phyloP scores from a whole-genome alignment of 78 protist genomes.

The Ministeria vibrans region DNA sequence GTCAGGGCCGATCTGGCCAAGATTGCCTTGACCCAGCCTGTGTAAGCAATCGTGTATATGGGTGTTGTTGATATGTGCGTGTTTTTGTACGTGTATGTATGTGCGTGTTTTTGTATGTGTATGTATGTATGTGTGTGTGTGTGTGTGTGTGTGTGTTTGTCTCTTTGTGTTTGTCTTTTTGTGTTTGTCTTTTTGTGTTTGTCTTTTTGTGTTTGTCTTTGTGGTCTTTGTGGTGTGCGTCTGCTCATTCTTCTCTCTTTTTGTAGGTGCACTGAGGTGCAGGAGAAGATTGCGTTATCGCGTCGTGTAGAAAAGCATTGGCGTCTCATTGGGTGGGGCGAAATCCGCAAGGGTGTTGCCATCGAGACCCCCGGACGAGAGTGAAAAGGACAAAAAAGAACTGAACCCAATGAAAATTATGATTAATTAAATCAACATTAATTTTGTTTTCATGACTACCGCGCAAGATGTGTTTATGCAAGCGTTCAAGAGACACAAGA shows the following conservation, averaged over 20 bases:
- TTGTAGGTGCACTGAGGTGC: slow-evolving; percentile 47
- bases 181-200: background rate
- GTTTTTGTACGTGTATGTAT: background rate
- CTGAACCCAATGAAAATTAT: too few species aligned
- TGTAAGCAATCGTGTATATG: slow-evolving; percentile 58
- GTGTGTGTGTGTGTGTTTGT: background rate
- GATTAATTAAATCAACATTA: too few species aligned
- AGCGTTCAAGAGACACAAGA: too few species aligned
- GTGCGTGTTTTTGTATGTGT: background rate
- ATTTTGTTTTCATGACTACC: too few species aligned
- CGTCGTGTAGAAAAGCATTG: slow-evolving; percentile 97
- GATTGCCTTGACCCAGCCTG: slow-evolving; percentile 88
- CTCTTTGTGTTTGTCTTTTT: too few species aligned
- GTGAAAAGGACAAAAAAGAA: too few species aligned
- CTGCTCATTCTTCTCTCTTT: background rate
- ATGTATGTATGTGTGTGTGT: background rate
- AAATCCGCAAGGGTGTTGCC: slow-evolving; percentile 14
- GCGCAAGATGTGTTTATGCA: too few species aligned
- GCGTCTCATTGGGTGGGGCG: slow-evolving; percentile 69
- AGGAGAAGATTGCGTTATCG: slow-evolving; percentile 95
- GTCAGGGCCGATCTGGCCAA: slow-evolving; percentile 89
- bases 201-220: background rate
- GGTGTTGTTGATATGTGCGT: background rate
- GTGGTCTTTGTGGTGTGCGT: background rate
- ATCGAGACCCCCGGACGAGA: too few species aligned